Percentiles rank a stretch among this genome's conserved stretches.
These are phyloP conservation scores for Escovopsis sp. DNA, from an alignment of 2,329 filamentous ascomycete species.

Conservation along the genomic window DNA sequence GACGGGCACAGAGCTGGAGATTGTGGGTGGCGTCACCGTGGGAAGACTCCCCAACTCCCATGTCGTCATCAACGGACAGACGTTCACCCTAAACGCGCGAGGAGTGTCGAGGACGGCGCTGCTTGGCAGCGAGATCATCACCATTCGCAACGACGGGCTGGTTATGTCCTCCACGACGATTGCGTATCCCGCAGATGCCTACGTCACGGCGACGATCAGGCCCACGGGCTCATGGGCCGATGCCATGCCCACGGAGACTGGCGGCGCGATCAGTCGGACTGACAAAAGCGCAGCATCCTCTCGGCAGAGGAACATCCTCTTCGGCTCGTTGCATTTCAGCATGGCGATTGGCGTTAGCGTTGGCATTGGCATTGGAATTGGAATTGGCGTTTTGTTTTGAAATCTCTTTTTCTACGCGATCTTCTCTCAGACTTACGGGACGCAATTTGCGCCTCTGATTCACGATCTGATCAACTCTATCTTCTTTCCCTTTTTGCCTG, in stretches of 20 bases:
- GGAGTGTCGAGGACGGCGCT: constrained; percentile 28
- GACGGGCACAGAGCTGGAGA: constrained; percentile 26
- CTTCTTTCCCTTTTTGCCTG: background rate
- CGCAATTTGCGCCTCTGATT: too few relatives aligned
- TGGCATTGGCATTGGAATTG: background rate
- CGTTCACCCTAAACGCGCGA: constrained; percentile 35
- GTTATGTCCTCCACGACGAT: constrained; percentile 30
- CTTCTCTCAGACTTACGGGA: background rate
- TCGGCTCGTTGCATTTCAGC: constrained; percentile 13
- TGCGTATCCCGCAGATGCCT: constrained; percentile 29
- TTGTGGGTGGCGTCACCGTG: constrained; percentile 38
- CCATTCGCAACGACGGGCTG: constrained; percentile 34
- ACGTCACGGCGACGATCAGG: constrained; percentile 26
- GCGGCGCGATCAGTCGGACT: constrained; percentile 8
- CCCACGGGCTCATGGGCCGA: constrained; percentile 14
- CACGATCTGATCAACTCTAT: background rate
- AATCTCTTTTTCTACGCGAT: background rate
- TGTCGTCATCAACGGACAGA: constrained; percentile 34
- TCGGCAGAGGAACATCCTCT: constrained; percentile 8
- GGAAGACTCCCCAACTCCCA: constrained; percentile 33
- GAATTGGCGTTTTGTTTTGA: constrained; percentile 14
- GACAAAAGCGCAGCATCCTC: constrained; percentile 11
- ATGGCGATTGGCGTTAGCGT: constrained; percentile 27
- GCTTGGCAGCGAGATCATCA: constrained; percentile 35
- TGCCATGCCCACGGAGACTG: constrained; percentile 14